A percentile compares a stretch with the other conserved stretches of the same genome.
Conservation (phyloP, 495 filamentous ascomycete genomes). For the Neurospora sp. region DNA sequence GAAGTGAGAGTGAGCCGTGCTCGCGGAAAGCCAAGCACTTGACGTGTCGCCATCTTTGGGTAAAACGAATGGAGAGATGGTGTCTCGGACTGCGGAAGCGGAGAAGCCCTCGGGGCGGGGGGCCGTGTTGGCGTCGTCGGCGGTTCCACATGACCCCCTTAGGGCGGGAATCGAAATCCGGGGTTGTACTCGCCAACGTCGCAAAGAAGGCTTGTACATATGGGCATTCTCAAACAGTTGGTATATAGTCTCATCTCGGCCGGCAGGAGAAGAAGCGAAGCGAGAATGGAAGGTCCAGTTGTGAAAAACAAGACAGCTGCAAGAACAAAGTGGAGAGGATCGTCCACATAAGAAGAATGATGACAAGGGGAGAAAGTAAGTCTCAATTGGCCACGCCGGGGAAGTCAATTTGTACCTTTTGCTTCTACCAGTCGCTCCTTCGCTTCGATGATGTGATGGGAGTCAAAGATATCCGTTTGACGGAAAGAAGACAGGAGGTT, state of each 20-base stretch:
- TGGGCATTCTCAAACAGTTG: not conserved
- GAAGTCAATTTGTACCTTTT: not conserved
- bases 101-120: not conserved
- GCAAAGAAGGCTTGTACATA: not conserved
- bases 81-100: not conserved
- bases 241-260: not conserved
- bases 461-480: not conserved
- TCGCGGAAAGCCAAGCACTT: not conserved
- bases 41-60: not conserved
- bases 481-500: not conserved
- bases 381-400: not conserved
- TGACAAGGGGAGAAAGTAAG: too few species aligned
- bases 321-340: not conserved
- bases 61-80: not conserved
- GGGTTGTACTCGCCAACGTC: not conserved
- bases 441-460: not conserved
- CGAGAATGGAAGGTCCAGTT: not conserved
- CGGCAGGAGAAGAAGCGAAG: not conserved
- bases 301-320: not conserved
- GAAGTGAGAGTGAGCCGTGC: not conserved
- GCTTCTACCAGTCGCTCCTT: not conserved
- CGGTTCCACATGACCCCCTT: not conserved
- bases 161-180: not conserved
- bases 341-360: not conserved
- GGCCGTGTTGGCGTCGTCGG: not conserved